A percentile compares a stretch with the other conserved stretches of the same genome.
Conservation (phyloP, 2,329 filamentous ascomycete genomes). For the Dryadomyces sulphureus region DNA sequence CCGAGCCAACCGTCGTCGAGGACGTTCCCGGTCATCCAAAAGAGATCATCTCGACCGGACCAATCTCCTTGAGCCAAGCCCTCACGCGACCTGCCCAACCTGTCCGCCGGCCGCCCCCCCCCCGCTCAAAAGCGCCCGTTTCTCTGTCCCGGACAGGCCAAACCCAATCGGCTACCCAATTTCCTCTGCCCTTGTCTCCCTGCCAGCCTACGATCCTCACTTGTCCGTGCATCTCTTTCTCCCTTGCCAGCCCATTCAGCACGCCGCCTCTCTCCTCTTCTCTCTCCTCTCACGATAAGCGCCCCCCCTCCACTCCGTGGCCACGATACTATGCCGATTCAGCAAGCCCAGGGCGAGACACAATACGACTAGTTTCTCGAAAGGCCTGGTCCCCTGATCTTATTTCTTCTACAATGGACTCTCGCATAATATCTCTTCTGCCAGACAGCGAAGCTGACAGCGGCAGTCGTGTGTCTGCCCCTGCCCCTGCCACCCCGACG, state of each 20-base stretch:
- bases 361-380: background rate
- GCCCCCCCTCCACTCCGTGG: background rate
- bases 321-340: background rate
- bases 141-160: too few species aligned
- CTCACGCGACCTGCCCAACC: background rate
- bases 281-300: background rate
- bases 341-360: background rate
- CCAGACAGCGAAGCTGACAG: background rate
- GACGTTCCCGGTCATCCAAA: too few species aligned
- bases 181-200: background rate
- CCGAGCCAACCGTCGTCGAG: too few species aligned
- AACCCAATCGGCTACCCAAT: slow-evolving; percentile 1
- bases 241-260: background rate
- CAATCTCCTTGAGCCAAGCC: slow-evolving; percentile 11
- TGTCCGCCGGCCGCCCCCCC: background rate
- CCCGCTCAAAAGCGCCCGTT: too few species aligned
- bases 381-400: background rate
- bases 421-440: background rate
- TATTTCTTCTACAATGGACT: background rate
- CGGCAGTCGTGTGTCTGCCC: background rate
- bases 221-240: background rate
- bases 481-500: background rate
- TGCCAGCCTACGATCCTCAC: background rate
- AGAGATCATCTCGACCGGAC: slow-evolving; percentile 5
- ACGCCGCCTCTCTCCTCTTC: background rate